Base-by-base conservation (phyloP, 495 filamentous ascomycete species). In the Patellaria atrata region DNA sequence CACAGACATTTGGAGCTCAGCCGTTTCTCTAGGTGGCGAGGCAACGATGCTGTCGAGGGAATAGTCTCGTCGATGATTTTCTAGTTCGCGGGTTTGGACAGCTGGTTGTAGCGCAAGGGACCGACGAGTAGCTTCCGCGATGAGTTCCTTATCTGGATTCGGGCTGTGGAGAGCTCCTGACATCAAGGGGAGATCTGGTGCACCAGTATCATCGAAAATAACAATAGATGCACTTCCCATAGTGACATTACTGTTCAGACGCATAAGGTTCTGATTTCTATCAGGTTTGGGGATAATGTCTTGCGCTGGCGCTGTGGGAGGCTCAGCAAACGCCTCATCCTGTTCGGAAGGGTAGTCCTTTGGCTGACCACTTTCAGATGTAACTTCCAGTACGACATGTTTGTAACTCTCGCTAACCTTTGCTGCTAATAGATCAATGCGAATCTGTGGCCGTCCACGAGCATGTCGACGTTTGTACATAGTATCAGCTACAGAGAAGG, bases 141-240 rank as follows among this genome's bases (percentile, higher is more conserved):
- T n/a, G n/a, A n/a, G n/a, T n/a, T 40, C 19, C 16, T 13, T 25
- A n/a, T 29, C 34, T 7, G 22, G 40, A 14, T 9, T 19, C 1
- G 47, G 40, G 23, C 9, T 9, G 9, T 40, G 45, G 22, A 55
- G 32, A 11, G 46, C 47, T n/a, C 52, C 44, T 12, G 40, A 39
- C 38, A 48, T 44, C 28, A 39, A 30, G 3, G 53, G 49, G 8
- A 49, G n/a, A 13, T 24, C 21, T 27, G 47, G 41, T 54, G 55
- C 16, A 56, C 59, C 9, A 3, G 74, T 77, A 34, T 77, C 78
- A 50, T 94, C 80, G 11, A 92, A 73, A 45, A 94, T 89, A 19
- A 91, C 71, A 43, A 94, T 89, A 0, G 83, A 91, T 42, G 80
- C 70, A 55, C 82, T 91, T 5, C 81, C 82, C 23, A 63, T 65